Evolutionary conservation across 2,329 filamentous ascomycete genomes (phyloP).

Genomic region (Eurotiales sp.): DNA sequence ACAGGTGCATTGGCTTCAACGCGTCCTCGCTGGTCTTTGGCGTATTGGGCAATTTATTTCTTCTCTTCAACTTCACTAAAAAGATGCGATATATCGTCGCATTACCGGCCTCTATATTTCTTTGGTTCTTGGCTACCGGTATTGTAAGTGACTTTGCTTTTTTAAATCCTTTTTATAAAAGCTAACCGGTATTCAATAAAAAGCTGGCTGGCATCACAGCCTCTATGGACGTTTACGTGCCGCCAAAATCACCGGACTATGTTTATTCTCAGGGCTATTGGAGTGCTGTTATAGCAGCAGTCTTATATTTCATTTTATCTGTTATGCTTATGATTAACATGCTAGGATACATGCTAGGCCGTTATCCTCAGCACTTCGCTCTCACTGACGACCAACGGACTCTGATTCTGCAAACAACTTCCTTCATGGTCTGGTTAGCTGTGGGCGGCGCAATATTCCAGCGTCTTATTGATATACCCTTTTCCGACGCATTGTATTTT

Average conservation of each 20-base stretch:
- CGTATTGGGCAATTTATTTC: conserved; percentile 71
- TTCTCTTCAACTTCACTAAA: conserved; percentile 83
- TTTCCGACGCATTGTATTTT: conserved; percentile 75
- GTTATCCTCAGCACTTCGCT: conserved; percentile 74
- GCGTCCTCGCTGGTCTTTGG: conserved; percentile 72
- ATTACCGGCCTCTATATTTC: conserved; percentile 74
- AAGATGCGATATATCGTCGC: conserved; percentile 76
- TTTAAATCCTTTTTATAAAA: background rate
- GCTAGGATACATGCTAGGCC: conserved; percentile 67
- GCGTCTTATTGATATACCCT: conserved; percentile 68
- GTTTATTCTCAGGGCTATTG: conserved; percentile 78
- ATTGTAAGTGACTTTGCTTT: conserved; percentile 43
- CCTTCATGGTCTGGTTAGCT: conserved; percentile 76
- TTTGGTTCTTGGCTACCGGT: conserved; percentile 66
- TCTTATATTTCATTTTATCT: conserved; percentile 74
- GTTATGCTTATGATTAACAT: conserved; percentile 76
- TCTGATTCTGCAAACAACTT: conserved; percentile 84
- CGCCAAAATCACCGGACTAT: conserved; percentile 45
- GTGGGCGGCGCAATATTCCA: conserved; percentile 74
- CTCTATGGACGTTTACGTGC: conserved; percentile 61
- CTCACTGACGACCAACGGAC: conserved; percentile 79
- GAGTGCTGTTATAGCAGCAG: conserved; percentile 76
- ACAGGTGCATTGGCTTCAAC: conserved; percentile 69
- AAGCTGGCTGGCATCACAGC: conserved; percentile 65
- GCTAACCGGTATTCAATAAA: background rate